Evolutionary conservation across 441 rosid species (phyloP), one percentile per base, ranked within the genome.

Genomic region (Euphorbia neoarborescens): DNA sequence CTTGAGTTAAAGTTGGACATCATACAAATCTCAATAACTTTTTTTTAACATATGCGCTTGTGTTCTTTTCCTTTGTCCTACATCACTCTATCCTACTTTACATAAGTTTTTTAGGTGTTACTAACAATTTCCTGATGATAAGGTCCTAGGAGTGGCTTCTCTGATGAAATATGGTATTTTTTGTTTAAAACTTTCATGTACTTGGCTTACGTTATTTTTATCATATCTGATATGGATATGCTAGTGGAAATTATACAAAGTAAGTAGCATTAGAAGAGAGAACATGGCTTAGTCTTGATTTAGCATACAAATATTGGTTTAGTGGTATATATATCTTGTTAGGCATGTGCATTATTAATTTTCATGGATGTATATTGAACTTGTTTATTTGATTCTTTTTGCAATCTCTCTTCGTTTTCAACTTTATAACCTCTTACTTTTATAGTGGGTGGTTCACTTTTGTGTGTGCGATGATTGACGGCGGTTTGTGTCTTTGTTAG

Each of bases 401-500:
- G 48, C 57, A 15, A 22, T 32, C 17, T 27, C 28, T 7, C 14
- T 27, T 19, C 2, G 42, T 10, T 35, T 53, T 24, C 30, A 40
- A 56, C 20, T 20, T 44, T 13, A 19, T 60, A 30, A 15, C 35
- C 63, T 50, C 28, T 50, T 68, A 19, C 7, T 50, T 66, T 5
- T 6, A 13, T 30, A 28, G 10, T 28, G 22, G n/a, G 7, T 13
- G 14, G 57, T 46, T 15, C 22, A 13, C 46, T 51, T 25, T 35
- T 57, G 58, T 8, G 65, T 40, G 38, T 15, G 28, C 9, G 32
- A 13, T 13, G 44, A 19, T 10, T 65, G 64, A 30, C 28, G 51
- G 51, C 27, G 46, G 20, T 30, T 27, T 44, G 56, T 10, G 48
- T 70, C 20, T 32, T 58, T 58, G 38, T 70, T 77, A 94, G 99